Conservation (phyloP, 75 land plant genomes). For the Selaginella tamariscina region DNA sequence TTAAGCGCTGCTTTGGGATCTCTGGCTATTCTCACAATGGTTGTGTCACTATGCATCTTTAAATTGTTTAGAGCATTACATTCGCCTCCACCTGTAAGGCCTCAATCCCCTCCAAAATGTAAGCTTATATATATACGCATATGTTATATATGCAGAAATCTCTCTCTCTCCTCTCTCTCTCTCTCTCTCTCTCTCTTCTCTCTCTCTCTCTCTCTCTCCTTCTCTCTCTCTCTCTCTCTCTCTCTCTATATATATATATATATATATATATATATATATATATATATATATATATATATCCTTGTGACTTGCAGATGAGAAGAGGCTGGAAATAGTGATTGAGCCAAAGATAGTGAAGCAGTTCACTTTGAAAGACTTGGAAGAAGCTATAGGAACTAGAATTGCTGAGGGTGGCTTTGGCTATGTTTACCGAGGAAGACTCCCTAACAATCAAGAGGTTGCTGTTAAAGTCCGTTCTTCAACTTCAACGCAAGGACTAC, state of each 20-base stretch:
- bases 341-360: neutral
- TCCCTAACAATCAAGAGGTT: constrained; percentile 53
- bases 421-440: constrained; percentile 49
- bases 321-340: neutral
- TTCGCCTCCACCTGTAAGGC: neutral
- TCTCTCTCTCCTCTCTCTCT: too few species aligned
- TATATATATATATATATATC: neutral
- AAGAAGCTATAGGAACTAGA: constrained; percentile 3
- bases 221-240: too few species aligned
- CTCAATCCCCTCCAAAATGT: neutral
- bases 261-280: neutral
- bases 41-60: neutral
- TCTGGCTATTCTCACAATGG: neutral
- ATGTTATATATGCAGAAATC: too few species aligned
- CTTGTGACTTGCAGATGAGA: neutral
- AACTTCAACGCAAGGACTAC: constrained; percentile 54
- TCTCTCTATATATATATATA: neutral
- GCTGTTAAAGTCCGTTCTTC: constrained; percentile 64
- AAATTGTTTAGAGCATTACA: neutral
- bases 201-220: too few species aligned
- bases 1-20: neutral
- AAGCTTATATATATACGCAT: neutral
- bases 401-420: constrained; percentile 76
- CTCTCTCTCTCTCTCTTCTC: too few species aligned
- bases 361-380: neutral